Base-by-base conservation (phyloP, 2,329 filamentous ascomycete genomes). In the Claviceps quebecensis region DNA sequence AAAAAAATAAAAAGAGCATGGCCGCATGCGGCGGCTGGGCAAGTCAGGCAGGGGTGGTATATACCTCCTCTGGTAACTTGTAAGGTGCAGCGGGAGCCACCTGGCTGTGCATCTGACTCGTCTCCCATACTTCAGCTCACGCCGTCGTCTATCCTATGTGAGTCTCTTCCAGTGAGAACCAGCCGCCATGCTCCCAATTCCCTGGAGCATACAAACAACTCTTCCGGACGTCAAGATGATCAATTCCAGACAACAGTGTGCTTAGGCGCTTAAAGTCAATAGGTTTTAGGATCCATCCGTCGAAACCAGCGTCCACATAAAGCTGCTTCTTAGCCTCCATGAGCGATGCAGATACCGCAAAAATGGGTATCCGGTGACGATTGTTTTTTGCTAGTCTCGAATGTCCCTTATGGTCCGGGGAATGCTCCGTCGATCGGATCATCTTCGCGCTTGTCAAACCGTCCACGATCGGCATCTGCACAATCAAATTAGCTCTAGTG, bases 391-490 rank as follows among this genome's bases (percentile, higher is more conserved):
- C 82, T 51, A 81, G 69, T 0, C 67, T 59, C 1, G 86, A 89
- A 29, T 85, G 72, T 0, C 69, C 68, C 6, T 59, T 61, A 45
- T 76, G 67, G 1, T 67, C 49, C 59, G 61, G 46, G 46, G 72
- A 65, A 70, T 77, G 76, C 62, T 94, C 88, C 50, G 76, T 81
- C 0, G 80, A 80, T 26, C 89, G 76, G 55, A 95, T 95, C 76
- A 88, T 84, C 65, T 87, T 89, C 0, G 88, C 86, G 16, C 87
- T 88, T 3, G 77, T 81, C 26, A 90, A 74, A 14, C 89, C 89
- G 61, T 95, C 87, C 4, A 94, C 85, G 36, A 95, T 93, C 17
- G 89, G 88, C 89, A 95, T 95, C 87, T 94, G n/a, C 8, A 8
- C 7, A 40, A 5, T 3, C 19, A 46, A 22, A 34, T 17, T 29